Conservation (phyloP, 2,329 filamentous ascomycete species). For the Penicillium sp. region DNA sequence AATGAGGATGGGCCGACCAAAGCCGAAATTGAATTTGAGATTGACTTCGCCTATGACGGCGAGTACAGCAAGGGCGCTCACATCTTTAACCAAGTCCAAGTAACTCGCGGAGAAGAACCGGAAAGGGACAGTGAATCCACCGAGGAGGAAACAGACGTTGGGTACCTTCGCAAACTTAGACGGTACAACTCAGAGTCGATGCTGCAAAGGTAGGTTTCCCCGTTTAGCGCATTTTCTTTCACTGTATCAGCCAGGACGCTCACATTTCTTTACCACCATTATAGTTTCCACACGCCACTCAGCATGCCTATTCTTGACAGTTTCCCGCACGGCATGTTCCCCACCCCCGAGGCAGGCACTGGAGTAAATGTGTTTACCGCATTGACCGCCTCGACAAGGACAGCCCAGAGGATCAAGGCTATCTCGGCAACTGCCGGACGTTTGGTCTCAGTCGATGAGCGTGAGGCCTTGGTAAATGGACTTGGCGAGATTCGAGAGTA, state of each 20-base stretch:
- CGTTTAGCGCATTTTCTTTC: not conserved
- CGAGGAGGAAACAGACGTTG: constrained; percentile 23
- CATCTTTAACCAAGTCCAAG: constrained; percentile 39
- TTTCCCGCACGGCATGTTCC: constrained; percentile 72
- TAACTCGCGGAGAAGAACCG: constrained; percentile 29
- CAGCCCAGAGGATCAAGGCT: constrained; percentile 66
- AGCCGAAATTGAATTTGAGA: constrained; percentile 33
- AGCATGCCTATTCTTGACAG: constrained; percentile 78
- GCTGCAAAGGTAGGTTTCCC: constrained; percentile 33
- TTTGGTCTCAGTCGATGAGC: constrained; percentile 68
- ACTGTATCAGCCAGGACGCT: constrained; percentile 11
- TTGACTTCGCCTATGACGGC: constrained; percentile 40
- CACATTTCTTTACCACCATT: not conserved
- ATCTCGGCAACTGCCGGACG: constrained; percentile 64
- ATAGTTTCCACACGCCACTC: constrained; percentile 46
- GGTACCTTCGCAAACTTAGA: constrained; percentile 30
- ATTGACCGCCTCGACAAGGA: constrained; percentile 70
- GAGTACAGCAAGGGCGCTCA: constrained; percentile 24
- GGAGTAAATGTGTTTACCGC: constrained; percentile 53
- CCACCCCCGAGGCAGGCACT: constrained; percentile 40
- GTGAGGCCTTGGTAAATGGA: constrained; percentile 78
- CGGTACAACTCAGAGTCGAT: constrained; percentile 35
- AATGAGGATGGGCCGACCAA: constrained; percentile 17
- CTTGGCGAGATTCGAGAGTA: constrained; percentile 80
- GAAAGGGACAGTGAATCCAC: constrained; percentile 12